These are phyloP conservation scores for Parathielavia hyrcaniae DNA, from an alignment of 495 filamentous ascomycete species.

Conservation along the genomic window DNA sequence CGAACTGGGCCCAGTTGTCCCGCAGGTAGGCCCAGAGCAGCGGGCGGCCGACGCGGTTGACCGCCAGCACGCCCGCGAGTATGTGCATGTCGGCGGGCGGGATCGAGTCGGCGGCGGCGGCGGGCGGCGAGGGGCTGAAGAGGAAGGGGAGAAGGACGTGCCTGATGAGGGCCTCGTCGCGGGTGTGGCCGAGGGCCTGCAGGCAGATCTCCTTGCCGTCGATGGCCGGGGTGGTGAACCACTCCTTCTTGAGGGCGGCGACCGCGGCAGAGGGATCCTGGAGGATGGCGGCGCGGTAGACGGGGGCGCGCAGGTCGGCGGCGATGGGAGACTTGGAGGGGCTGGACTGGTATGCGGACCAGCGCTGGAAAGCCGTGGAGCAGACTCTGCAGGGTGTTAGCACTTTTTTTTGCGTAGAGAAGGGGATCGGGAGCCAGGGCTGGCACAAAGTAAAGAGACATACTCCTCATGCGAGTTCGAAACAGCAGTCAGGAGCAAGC, in stretches of 20 bases:
- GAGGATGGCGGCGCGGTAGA: conserved; percentile 74
- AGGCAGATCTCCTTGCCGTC: conserved; percentile 87
- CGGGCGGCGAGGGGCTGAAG: conserved; percentile 62
- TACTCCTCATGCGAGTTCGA: conserved; percentile 65
- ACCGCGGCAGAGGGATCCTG: conserved; percentile 61
- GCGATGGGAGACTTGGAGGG: conserved; percentile 63
- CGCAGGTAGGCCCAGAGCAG: conserved; percentile 80
- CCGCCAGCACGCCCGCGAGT: conserved; percentile 62
- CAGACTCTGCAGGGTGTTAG: conserved; percentile 47
- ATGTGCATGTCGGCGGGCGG: conserved; percentile 74
- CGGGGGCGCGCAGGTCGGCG: conserved; percentile 67
- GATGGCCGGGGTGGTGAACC: conserved; percentile 68
- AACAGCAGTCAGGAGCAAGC: conserved; percentile 69
- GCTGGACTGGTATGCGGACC: conserved; percentile 64
- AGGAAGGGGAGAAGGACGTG: conserved; percentile 74
- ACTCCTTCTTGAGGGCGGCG: conserved; percentile 69
- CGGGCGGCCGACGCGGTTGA: conserved; percentile 61
- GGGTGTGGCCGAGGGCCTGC: conserved; percentile 65
- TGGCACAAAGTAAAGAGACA: conserved; percentile 21
- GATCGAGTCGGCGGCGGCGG: conserved; percentile 36
- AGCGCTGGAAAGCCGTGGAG: conserved; percentile 64
- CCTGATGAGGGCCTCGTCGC: conserved; percentile 59
- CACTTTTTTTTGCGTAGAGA: not conserved
- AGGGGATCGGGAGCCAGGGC: not conserved
- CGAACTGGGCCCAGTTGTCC: conserved; percentile 65